phyloP scores from a whole-genome alignment of 441 rosid species.

The Eruca vesicaria region DNA sequence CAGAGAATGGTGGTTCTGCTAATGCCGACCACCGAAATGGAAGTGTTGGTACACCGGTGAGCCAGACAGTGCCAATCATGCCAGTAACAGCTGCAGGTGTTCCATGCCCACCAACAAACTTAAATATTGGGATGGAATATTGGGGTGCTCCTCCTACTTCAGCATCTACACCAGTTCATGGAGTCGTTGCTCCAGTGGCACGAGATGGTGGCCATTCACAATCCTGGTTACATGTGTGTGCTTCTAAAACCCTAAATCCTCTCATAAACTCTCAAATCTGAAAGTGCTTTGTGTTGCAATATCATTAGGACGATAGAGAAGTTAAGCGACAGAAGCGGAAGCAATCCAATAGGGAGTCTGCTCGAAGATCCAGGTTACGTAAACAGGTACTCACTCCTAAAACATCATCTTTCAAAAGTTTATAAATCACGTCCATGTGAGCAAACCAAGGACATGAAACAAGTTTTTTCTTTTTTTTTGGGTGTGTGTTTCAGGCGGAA shows the following conservation, averaged over 20 bases:
- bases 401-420: neutral
- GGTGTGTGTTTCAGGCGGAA: constrained; percentile 56
- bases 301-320: constrained; percentile 73
- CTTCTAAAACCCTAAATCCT: neutral
- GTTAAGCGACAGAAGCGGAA: constrained; percentile 87
- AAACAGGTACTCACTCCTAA: constrained; percentile 60
- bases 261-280: neutral
- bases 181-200: neutral
- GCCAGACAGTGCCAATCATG: neutral
- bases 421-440: no score
- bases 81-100: neutral
- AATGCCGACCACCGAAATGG: neutral
- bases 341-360: constrained; percentile 96
- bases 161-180: neutral
- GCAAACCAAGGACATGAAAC: neutral
- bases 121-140: neutral
- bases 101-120: neutral
- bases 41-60: neutral
- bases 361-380: constrained; percentile 93
- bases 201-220: neutral
- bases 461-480: neutral
- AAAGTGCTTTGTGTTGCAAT: neutral
- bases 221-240: neutral
- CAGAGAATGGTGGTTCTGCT: neutral
- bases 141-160: neutral